Evolutionary conservation across 2,329 filamentous ascomycete species (phyloP).

Genomic region (Helotiales sp.): DNA sequence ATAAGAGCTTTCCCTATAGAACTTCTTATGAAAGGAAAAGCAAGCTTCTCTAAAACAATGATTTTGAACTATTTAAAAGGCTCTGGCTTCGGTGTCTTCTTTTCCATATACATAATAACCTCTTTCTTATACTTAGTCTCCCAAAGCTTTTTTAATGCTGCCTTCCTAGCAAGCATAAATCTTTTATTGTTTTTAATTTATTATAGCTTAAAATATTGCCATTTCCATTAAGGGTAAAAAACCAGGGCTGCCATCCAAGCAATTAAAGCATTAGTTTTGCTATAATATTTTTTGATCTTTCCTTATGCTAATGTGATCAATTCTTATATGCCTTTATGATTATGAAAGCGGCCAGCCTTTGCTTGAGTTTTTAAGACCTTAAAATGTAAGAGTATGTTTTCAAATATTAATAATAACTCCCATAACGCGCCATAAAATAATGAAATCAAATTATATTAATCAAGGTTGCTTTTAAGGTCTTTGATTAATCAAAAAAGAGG

Average conservation of each 20-base stretch:
- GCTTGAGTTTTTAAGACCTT: background rate
- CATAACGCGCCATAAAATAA: background rate
- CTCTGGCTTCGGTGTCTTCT: background rate
- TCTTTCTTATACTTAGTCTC: background rate
- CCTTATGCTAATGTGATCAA: no score
- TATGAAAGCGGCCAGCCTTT: background rate
- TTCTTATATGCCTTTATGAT: no score
- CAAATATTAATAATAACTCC: background rate
- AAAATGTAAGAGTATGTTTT: background rate
- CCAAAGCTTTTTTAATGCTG: background rate
- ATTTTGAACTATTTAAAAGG: background rate
- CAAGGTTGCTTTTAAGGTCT: no score
- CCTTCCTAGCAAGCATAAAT: background rate
- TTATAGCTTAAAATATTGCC: no score
- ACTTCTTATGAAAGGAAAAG: background rate
- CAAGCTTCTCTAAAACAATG: background rate
- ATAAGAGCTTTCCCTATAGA: background rate
- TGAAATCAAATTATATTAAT: background rate
- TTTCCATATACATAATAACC: background rate
- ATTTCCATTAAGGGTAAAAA: background rate
- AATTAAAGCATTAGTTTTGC: background rate
- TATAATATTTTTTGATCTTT: no score
- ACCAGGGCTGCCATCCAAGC: background rate
- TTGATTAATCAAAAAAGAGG: background rate
- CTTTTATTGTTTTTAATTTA: no score